These are phyloP conservation scores for Xanthoconium purpureum DNA, from an alignment of 768 basidiomycete genomes.

Conservation along the genomic window DNA sequence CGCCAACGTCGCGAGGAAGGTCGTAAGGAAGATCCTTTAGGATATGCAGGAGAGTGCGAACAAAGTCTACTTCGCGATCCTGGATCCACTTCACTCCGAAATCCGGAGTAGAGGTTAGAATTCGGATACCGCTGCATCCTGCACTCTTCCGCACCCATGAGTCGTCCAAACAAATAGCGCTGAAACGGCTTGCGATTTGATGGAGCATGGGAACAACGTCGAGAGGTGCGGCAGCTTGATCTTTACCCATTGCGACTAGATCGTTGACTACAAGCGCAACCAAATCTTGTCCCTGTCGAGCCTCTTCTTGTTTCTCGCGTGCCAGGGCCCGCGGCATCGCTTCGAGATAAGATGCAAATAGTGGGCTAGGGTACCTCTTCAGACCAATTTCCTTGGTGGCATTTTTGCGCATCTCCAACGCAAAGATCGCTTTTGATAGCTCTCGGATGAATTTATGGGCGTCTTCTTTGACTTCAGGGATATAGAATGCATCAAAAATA, in stretches of 20 bases:
- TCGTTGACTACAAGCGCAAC: conserved; percentile 64
- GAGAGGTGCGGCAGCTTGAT: conserved; percentile 43
- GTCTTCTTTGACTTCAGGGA: conserved; percentile 63
- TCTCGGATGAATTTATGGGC: conserved; percentile 70
- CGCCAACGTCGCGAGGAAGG: conserved; percentile 75
- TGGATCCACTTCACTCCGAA: conserved; percentile 76
- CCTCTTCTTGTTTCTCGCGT: conserved; percentile 59
- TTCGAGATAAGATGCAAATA: conserved; percentile 75
- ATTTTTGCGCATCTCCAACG: conserved; percentile 64
- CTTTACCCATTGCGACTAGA: conserved; percentile 54
- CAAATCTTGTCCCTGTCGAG: conserved; percentile 55
- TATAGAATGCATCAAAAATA: conserved; percentile 70
- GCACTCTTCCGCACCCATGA: conserved; percentile 88
- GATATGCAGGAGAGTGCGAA: conserved; percentile 85
- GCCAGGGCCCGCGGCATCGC: conserved; percentile 75
- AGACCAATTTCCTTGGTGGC: conserved; percentile 50
- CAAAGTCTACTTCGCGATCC: conserved; percentile 85
- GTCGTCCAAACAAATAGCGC: conserved; percentile 85
- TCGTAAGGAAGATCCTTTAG: conserved; percentile 94
- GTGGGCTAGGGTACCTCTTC: conserved; percentile 52
- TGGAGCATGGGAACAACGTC: conserved; percentile 71
- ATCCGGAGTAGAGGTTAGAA: conserved; percentile 69
- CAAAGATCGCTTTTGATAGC: conserved; percentile 69
- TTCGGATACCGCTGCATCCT: conserved; percentile 80
- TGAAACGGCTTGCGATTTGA: conserved; percentile 80